A percentile compares a stretch with the other conserved stretches of the same genome.
Conservation (phyloP, 192 early-diverging fungal species). For the Polychytrium aggregatum region DNA sequence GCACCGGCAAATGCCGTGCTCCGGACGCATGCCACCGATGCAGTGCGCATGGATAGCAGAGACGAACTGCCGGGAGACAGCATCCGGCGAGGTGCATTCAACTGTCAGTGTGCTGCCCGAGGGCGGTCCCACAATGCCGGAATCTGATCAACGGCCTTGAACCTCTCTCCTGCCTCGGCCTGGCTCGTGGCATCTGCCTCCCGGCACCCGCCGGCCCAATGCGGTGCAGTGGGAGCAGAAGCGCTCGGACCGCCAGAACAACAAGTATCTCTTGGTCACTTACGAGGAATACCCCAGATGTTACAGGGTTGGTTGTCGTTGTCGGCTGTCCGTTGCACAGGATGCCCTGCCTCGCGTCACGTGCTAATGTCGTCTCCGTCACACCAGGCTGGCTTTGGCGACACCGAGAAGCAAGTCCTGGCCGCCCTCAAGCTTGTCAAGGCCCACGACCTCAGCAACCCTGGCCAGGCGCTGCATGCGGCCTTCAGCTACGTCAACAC, state of each 20-base stretch:
- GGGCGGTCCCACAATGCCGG: too few species aligned
- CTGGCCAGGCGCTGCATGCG: conserved; percentile 51
- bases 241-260: conserved; percentile 32
- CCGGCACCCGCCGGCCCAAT: not conserved
- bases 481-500: conserved; percentile 60
- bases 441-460: conserved; percentile 49
- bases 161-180: too few species aligned
- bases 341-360: not conserved
- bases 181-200: not conserved
- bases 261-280: conserved; percentile 67
- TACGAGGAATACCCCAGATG: conserved; percentile 40
- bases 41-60: too few species aligned
- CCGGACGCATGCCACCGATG: too few species aligned
- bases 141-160: too few species aligned
- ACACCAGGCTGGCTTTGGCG: too few species aligned
- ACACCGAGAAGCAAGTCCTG: conserved; percentile 29
- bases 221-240: conserved; percentile 16
- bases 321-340: conserved; percentile 37
- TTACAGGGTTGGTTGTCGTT: conserved; percentile 33
- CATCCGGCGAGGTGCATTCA: too few species aligned
- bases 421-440: conserved; percentile 49
- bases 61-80: too few species aligned
- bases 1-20: too few species aligned
- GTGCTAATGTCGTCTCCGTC: conserved; percentile 8
- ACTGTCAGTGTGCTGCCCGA: too few species aligned